Evolutionary conservation across 495 filamentous ascomycete genomes (phyloP), one percentile per base, ranked within the genome.

Genomic region (Mytilinidion resinicola): DNA sequence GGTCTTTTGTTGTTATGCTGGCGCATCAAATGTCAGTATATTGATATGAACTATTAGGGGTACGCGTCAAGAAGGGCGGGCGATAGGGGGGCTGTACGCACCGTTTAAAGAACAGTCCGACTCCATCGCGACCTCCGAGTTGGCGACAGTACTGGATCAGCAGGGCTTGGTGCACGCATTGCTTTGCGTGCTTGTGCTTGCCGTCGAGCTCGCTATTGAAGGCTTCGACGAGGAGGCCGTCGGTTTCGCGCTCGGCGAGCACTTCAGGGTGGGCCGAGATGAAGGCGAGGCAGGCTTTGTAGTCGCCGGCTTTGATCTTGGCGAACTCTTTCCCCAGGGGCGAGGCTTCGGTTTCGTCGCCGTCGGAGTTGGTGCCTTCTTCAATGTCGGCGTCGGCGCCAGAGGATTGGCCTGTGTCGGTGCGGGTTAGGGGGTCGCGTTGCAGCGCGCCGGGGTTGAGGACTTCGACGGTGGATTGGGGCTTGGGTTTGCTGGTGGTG

Each of bases 61-160:
- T 60, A 52, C 69, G 61, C 65, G 65, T 55, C 46, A 37, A 37
- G n/a, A 41, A 9, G 17, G 41, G 11, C 11, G 53, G 54, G 37
- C 30, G 47, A 20, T n/a, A 42, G 39, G 39, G 11, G 17, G 2
- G 9, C 3, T 12, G 39, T 42, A 30, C 9, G 39, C 52, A 82
- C 82, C 86, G 83, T 74, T 90, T 95, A 79, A 98, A 97, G 81
- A 98, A 98, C 9, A 98, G 73, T 21, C 82, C 80, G 7, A 96
- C 89, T 4, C 95, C 93, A 67, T 97, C 91, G 39, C 80, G 81
- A 51, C 92, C 91, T 46, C 90, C 90, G 6, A 98, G 77, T 12
- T 87, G 85, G 19, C 91, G 82, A 75, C 93, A 98, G 75, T 97
- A 98, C 72, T 97, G 95, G 25, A 97, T 73, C 19, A 98, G 77